Base-by-base conservation (phyloP, 805 yeast species). In the Candida khao-thaluensis region DNA sequence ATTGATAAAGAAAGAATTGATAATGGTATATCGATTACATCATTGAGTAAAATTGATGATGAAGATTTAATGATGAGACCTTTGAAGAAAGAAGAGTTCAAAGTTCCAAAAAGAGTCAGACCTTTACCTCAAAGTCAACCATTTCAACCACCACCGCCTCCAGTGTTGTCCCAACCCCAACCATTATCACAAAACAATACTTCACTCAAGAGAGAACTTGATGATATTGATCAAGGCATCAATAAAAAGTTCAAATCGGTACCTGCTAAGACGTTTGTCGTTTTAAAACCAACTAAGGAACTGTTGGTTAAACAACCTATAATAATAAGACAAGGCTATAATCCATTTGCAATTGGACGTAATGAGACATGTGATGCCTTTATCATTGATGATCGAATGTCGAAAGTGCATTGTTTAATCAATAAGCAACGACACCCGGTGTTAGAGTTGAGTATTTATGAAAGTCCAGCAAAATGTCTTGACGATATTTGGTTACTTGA, bases 401-500 rank as follows among this genome's bases (percentile, higher is more conserved):
- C 97, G 2, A 85, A 88, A 47, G 70, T 82, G 1, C 98, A 93
- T 60, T 89, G 96, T 58, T 64, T 80, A 21, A 66, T 91, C 10
- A 51, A 71, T 39, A 78, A 78, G 51, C 74, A 79, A 43, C 68
- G 88, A 42, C 87, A 82, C 53, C 80, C 80, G 0, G 74, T 78
- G 3, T 48, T 52, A 7, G 65, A 69, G 21, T 69, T 79, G 22
- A 56, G 64, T 5, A 71, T 81, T 3, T 77, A 66, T 53, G 87
- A 81, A 49, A 77, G 84, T 7, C 88, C 90, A 0, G 89, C 88
- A 0, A 82, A 77, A 60, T 82, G 82, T 42, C 61, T 81, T 6
- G 85, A 81, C 41, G 89, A 81, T 53, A 69, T 85, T 11, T 88
- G 95, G 95, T 64, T 90, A 21, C 61, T 85, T 33, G 96, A 89